These are phyloP conservation scores for Tephrocybe sp. DNA, from an alignment of 768 basidiomycete genomes.

Conservation along the genomic window DNA sequence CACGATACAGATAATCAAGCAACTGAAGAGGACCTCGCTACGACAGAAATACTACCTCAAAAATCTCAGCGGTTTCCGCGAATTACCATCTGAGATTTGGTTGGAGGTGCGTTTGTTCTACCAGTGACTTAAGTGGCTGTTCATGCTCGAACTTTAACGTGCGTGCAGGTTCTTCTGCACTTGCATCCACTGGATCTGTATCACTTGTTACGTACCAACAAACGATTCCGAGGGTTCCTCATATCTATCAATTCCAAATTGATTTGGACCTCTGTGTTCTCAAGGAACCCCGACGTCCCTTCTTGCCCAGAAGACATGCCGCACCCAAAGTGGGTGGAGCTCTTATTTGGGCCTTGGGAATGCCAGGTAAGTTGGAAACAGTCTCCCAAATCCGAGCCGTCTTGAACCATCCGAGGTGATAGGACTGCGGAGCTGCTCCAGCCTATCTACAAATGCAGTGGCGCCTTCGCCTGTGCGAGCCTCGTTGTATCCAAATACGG, in stretches of 20 bases:
- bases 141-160: not conserved
- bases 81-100: not conserved
- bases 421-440: not conserved
- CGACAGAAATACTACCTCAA: not conserved
- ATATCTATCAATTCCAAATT: not conserved
- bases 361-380: not conserved
- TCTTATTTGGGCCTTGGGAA: conserved; percentile 2
- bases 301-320: conserved; percentile 1
- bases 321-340: conserved; percentile 6
- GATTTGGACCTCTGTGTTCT: conserved; percentile 4
- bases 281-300: not conserved
- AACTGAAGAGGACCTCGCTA: conserved; percentile 4
- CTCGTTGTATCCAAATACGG: not conserved
- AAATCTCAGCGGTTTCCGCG: not conserved
- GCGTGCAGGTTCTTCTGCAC: not conserved
- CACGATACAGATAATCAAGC: not conserved
- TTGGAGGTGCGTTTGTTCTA: not conserved
- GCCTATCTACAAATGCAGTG: not conserved
- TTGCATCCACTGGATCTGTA: conserved; percentile 1
- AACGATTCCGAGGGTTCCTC: not conserved
- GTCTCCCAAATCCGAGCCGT: not conserved
- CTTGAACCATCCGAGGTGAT: not conserved
- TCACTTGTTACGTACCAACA: conserved; percentile 1
- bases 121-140: not conserved
- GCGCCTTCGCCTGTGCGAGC: conserved; percentile 1